phyloP scores from a whole-genome alignment of 495 filamentous ascomycete species.

The Xylaria sp. region DNA sequence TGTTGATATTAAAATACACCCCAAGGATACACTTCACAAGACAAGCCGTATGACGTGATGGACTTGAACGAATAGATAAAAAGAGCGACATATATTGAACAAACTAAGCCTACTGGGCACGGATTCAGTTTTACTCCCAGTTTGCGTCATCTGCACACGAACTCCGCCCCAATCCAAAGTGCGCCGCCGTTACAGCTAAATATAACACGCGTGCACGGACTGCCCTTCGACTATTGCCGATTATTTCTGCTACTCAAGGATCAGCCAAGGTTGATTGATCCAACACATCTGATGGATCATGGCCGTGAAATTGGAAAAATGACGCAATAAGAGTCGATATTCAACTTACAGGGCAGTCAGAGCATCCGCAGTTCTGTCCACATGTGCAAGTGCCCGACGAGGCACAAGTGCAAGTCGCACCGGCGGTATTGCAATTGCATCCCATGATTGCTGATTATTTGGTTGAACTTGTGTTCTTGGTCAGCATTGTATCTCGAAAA shows the following conservation, averaged over 20 bases:
- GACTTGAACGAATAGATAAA: not conserved
- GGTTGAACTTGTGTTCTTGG: conserved; percentile 22
- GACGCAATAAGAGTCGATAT: not conserved
- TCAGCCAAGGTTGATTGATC: not conserved
- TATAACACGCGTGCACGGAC: not conserved
- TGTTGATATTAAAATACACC: no score
- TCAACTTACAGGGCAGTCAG: conserved; percentile 38
- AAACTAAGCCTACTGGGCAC: not conserved
- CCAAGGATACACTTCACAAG: not conserved
- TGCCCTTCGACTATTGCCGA: not conserved
- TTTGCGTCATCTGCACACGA: not conserved
- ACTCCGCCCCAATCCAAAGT: not conserved
- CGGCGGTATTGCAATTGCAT: conserved; percentile 39
- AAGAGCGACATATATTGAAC: not conserved
- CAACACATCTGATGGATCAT: not conserved
- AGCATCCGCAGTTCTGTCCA: conserved; percentile 40
- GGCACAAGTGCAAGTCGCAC: conserved; percentile 36
- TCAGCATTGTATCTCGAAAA: not conserved
- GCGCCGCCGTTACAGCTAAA: not conserved
- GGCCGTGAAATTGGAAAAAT: not conserved
- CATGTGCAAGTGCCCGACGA: conserved; percentile 37
- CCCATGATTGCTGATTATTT: conserved; percentile 30
- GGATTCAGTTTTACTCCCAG: not conserved
- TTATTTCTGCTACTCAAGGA: not conserved
- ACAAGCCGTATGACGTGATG: not conserved